Base-by-base conservation (phyloP, 441 rosid species). In the Omphalea diandra region DNA sequence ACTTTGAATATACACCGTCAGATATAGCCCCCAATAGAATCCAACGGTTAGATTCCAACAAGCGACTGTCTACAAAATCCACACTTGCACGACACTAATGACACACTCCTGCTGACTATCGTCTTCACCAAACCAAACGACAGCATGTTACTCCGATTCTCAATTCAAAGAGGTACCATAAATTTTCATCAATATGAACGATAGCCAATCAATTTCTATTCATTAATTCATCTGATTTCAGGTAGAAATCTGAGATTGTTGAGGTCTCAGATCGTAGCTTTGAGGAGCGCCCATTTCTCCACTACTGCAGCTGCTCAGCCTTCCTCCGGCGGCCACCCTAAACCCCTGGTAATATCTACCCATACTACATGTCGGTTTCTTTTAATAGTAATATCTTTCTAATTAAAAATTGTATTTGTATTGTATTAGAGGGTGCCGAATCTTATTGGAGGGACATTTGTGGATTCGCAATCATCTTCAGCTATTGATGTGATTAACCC, bases 381-480 rank as follows among this genome's bases (percentile, higher is more conserved):
- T 46, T 3, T 17, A 17, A 8, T 18, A 17, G 18, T 20, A 47
- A 6, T 50, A 50, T 10, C 31, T 54, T 54, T 54, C 7, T 26
- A 12, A n/a, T 10, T 3, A 54, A 6, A n/a, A n/a, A n/a, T n/a
- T 3, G 18, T 54, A 11, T 3, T 27, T 24, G 4, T 71, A 17
- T 66, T 71, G 60, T 72, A 38, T 58, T 87, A 93, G 97, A 84
- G 87, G 63, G 90, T 91, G 44, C 97, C 93, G 47, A 93, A 93
- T 86, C 90, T 91, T 60, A 89, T 93, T 36, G 94, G 90, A 72
- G 98, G 97, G 29, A 67, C 82, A 63, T 91, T 93, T 76, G 82
- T 87, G 74, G 88, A 89, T 24, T 93, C 97, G 6, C 80, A 81
- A 57, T 81, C 98, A 50, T 78, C 86, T 31, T 72, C 86, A 1